Percentiles rank a stretch among this genome's conserved stretches.
These are phyloP conservation scores for Phanerodontia chrysosporium DNA, from an alignment of 768 basidiomycete species.

Conservation along the genomic window DNA sequence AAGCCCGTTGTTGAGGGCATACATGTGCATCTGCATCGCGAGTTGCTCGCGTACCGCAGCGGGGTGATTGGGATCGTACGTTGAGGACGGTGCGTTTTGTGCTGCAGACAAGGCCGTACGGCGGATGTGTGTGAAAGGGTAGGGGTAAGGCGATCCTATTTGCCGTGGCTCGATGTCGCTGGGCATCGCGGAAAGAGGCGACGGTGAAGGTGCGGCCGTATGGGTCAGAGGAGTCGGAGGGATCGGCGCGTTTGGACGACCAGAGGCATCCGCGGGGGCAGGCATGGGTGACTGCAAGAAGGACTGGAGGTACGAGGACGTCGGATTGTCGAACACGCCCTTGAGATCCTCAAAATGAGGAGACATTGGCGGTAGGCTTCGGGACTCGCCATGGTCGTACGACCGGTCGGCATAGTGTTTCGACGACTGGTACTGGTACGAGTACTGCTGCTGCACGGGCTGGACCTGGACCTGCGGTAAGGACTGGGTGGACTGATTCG, in stretches of 20 bases:
- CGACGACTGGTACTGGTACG: neutral
- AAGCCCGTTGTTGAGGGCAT: conserved; percentile 65
- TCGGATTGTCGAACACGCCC: conserved; percentile 55
- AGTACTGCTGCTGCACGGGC: neutral
- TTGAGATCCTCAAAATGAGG: conserved; percentile 53
- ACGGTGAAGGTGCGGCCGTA: conserved; percentile 70
- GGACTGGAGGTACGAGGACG: conserved; percentile 53
- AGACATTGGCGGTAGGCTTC: conserved; percentile 12
- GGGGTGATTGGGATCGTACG: conserved; percentile 40
- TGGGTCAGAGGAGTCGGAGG: conserved; percentile 78
- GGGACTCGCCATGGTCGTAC: neutral
- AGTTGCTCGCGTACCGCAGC: conserved; percentile 62
- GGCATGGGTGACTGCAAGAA: conserved; percentile 37
- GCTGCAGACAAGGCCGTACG: conserved; percentile 41
- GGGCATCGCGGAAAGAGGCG: conserved; percentile 54
- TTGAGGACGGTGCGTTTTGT: conserved; percentile 28
- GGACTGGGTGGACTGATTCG: neutral
- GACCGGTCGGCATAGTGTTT: conserved; percentile 1
- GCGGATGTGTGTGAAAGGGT: conserved; percentile 70
- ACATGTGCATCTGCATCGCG: conserved; percentile 75
- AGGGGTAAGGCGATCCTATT: conserved; percentile 73
- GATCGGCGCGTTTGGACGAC: conserved; percentile 39
- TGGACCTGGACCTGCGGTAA: neutral
- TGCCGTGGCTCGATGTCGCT: conserved; percentile 32
- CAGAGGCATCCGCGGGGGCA: conserved; percentile 53